Percentiles rank a stretch among this genome's conserved stretches.
Conservation (phyloP, 2,329 filamentous ascomycete species). For the Pseudogymnoascus sp. region DNA sequence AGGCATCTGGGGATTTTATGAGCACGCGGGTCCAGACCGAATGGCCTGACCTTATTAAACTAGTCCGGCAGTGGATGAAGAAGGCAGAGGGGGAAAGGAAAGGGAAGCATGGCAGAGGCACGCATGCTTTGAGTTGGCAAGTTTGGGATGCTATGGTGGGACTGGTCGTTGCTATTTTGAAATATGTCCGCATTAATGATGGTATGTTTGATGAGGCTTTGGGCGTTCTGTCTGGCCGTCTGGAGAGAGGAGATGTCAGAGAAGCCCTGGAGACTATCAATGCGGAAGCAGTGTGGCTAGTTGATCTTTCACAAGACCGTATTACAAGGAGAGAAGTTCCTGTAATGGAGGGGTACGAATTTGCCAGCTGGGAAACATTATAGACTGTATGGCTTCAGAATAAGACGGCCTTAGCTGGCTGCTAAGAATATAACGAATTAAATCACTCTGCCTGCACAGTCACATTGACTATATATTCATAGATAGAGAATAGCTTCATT, state of each 20-base stretch:
- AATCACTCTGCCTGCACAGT: slow-evolving; percentile 5
- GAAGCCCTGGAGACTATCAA: slow-evolving; percentile 58
- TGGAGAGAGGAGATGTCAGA: slow-evolving; percentile 44
- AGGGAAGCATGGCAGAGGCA: slow-evolving; percentile 39
- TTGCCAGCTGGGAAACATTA: slow-evolving; percentile 22
- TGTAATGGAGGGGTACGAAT: slow-evolving; percentile 35
- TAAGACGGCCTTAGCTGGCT: neutral
- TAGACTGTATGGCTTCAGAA: slow-evolving; percentile 19
- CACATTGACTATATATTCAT: slow-evolving; percentile 12
- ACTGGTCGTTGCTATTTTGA: slow-evolving; percentile 54
- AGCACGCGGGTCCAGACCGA: slow-evolving; percentile 65
- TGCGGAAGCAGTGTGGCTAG: slow-evolving; percentile 70
- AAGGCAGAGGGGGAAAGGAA: slow-evolving; percentile 34
- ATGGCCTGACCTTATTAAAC: slow-evolving; percentile 52
- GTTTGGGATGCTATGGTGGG: slow-evolving; percentile 57
- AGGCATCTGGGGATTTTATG: slow-evolving; percentile 73
- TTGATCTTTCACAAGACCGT: slow-evolving; percentile 42
- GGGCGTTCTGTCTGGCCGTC: slow-evolving; percentile 47
- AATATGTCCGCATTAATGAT: slow-evolving; percentile 57
- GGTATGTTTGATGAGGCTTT: slow-evolving; percentile 66
- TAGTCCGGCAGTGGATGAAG: slow-evolving; percentile 38
- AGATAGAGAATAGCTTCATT: slow-evolving; percentile 10
- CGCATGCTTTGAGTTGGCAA: slow-evolving; percentile 54
- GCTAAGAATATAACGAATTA: neutral
- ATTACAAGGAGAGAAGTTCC: slow-evolving; percentile 34